Conservation (phyloP, 257 asterid genomes). For the Gardenia jasminoides region DNA sequence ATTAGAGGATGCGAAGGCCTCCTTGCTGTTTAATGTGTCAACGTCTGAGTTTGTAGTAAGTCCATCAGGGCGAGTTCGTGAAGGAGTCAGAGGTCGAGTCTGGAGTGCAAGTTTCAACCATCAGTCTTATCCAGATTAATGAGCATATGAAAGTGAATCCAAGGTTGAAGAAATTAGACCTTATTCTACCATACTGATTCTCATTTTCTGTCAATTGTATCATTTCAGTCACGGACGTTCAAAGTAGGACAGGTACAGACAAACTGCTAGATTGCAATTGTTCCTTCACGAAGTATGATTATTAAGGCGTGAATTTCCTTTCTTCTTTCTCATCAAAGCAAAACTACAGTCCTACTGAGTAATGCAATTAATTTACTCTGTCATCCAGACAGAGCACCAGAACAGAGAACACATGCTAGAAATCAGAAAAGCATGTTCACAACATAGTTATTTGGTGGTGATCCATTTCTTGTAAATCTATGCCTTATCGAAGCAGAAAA, state of each 20-base stretch:
- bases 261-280: neutral
- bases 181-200: neutral
- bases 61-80: conserved; percentile 36
- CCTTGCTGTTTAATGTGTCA: conserved; percentile 31
- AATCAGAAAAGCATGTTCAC: neutral
- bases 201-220: neutral
- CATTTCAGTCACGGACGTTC: neutral
- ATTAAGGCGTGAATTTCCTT: neutral
- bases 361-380: no score
- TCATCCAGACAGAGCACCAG: neutral
- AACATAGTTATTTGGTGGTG: neutral
- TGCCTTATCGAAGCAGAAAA: neutral
- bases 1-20: conserved; percentile 29
- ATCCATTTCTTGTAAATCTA: neutral
- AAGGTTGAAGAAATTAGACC: neutral
- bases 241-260: neutral
- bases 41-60: conserved; percentile 26
- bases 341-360: neutral
- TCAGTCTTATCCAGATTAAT: neutral
- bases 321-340: neutral
- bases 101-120: conserved; percentile 22
- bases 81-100: conserved; percentile 50
- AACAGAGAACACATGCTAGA: neutral
- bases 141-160: neutral
- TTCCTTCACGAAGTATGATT: neutral